phyloP scores from a whole-genome alignment of 2,329 filamentous ascomycete genomes.

The Fusarium coffeatum region DNA sequence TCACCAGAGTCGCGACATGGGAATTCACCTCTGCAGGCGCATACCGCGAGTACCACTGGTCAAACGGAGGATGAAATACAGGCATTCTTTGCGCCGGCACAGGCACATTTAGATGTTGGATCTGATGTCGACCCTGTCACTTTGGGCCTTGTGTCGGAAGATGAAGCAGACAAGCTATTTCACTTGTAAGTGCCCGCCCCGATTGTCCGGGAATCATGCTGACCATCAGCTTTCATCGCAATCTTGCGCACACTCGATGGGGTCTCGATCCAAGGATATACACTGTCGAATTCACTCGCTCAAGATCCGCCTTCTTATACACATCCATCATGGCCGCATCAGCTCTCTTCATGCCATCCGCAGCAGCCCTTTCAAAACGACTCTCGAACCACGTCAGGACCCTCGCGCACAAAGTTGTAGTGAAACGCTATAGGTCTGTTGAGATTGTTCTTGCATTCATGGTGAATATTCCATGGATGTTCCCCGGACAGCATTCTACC shows the following conservation, averaged over 20 bases:
- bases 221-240: conserved; percentile 70
- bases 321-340: conserved; percentile 77
- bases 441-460: conserved; percentile 81
- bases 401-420: conserved; percentile 71
- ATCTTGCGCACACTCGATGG: conserved; percentile 79
- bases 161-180: conserved; percentile 74
- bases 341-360: conserved; percentile 73
- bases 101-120: conserved; percentile 71
- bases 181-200: conserved; percentile 64
- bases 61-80: conserved; percentile 62
- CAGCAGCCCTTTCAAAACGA: conserved; percentile 72
- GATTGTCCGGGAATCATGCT: neutral
- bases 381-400: conserved; percentile 72
- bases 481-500: conserved; percentile 72
- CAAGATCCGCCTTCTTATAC: conserved; percentile 76
- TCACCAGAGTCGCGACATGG: conserved; percentile 54
- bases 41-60: conserved; percentile 35
- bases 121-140: conserved; percentile 75
- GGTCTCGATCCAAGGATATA: conserved; percentile 76
- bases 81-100: conserved; percentile 74
- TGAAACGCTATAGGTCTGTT: conserved; percentile 72
- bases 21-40: conserved; percentile 43
- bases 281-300: conserved; percentile 72
- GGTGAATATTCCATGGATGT: conserved; percentile 82
- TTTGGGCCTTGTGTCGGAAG: conserved; percentile 73